Conservation (phyloP, 2,329 filamentous ascomycete genomes). For the Huntiella moniliformis region DNA sequence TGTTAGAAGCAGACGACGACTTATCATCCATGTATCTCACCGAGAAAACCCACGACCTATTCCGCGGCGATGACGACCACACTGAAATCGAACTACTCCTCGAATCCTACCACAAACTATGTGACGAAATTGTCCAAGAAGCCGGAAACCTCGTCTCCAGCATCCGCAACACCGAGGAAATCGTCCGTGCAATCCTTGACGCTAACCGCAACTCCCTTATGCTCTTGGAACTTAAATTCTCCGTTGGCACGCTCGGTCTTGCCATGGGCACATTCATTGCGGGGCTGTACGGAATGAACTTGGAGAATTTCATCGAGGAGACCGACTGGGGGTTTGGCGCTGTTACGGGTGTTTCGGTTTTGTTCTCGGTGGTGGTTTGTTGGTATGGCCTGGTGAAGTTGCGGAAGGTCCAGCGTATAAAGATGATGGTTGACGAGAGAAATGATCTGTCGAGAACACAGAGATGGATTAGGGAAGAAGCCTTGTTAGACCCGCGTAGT, state of each 20-base stretch:
- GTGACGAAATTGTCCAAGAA: conserved; percentile 93
- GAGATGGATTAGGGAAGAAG: conserved; percentile 28
- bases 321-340: conserved; percentile 67
- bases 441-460: conserved; percentile 21
- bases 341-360: conserved; percentile 50
- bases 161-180: conserved; percentile 95
- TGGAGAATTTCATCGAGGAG: conserved; percentile 97
- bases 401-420: conserved; percentile 68
- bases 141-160: conserved; percentile 82
- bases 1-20: conserved; percentile 92
- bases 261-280: conserved; percentile 89
- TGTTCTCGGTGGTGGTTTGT: conserved; percentile 61
- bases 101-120: conserved; percentile 94
- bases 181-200: conserved; percentile 95
- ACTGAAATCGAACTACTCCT: conserved; percentile 93
- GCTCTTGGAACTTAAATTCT: conserved; percentile 91
- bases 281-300: conserved; percentile 98
- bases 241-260: conserved; percentile 83
- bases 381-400: conserved; percentile 70
- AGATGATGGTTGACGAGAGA: conserved; percentile 45
- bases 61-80: conserved; percentile 66
- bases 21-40: conserved; percentile 87
- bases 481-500: conserved; percentile 33
- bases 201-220: conserved; percentile 97
- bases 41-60: conserved; percentile 60